Evolutionary conservation across 2,329 filamentous ascomycete species (phyloP).

Genomic region (Stylonectria norvegica): DNA sequence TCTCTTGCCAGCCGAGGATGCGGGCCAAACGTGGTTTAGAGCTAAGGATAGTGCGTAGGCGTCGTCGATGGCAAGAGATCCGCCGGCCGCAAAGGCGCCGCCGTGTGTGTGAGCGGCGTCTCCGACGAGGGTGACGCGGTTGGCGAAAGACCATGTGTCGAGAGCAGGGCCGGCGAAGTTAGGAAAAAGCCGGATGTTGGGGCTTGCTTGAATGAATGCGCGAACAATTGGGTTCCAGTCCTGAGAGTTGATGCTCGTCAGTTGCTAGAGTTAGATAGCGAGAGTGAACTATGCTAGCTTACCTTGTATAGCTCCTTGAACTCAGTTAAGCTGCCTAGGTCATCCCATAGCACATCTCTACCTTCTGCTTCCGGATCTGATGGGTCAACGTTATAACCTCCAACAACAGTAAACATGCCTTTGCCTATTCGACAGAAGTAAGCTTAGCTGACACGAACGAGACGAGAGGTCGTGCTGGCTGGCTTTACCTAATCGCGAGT

Average conservation of each 20-base stretch:
- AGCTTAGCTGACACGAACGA: constrained; percentile 1
- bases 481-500: constrained; percentile 37
- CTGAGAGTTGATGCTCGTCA: constrained; percentile 3
- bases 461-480: not conserved
- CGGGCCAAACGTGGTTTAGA: constrained; percentile 35
- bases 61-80: constrained; percentile 39
- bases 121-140: constrained; percentile 35
- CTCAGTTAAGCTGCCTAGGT: constrained; percentile 33
- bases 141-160: constrained; percentile 39
- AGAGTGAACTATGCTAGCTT: not conserved
- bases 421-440: constrained; percentile 7
- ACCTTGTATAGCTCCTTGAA: constrained; percentile 36
- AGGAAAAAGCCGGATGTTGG: constrained; percentile 39
- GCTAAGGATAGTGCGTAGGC: constrained; percentile 41
- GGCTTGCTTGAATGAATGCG: constrained; percentile 39
- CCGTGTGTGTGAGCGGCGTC: constrained; percentile 42
- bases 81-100: constrained; percentile 40
- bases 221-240: constrained; percentile 42
- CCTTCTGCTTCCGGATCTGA: constrained; percentile 29
- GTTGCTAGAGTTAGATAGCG: not conserved
- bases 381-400: constrained; percentile 37
- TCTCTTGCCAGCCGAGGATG: not conserved
- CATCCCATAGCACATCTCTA: constrained; percentile 36
- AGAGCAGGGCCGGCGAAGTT: constrained; percentile 40
- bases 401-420: constrained; percentile 42